Conservation (phyloP, 768 basidiomycete genomes). For the Naganishia friedmannii region DNA sequence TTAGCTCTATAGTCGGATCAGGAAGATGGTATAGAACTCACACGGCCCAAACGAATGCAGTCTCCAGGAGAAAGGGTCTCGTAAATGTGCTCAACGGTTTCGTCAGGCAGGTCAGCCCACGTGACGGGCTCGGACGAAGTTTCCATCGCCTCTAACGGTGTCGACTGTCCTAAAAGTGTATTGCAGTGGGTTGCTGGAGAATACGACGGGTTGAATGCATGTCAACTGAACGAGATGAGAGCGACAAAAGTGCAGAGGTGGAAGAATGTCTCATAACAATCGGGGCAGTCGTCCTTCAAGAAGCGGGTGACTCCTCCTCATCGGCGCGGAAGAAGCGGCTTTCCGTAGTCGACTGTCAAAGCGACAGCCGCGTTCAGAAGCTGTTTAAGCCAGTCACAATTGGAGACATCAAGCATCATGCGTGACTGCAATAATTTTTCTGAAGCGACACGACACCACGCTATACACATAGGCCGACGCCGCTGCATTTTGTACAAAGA, state of each 20-base stretch:
- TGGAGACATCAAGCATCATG: too few relatives aligned
- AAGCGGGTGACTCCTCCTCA: not conserved
- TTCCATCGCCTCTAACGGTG: not conserved
- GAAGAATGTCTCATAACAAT: not conserved
- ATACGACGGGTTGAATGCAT: not conserved
- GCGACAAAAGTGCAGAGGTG: not conserved
- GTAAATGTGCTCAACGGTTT: slow-evolving; percentile 10
- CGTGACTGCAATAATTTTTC: not conserved
- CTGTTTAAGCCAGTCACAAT: too few relatives aligned
- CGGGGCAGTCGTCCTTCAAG: not conserved
- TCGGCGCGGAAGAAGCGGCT: not conserved
- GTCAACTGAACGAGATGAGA: not conserved
- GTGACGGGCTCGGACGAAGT: not conserved
- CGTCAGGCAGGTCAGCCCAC: slow-evolving; percentile 17
- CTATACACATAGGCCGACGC: not conserved
- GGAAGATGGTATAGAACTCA: not conserved
- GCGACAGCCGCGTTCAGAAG: too few relatives aligned
- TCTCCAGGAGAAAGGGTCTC: slow-evolving; percentile 7
- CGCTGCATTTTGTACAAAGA: not conserved
- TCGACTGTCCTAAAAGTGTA: not conserved
- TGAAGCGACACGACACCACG: not conserved
- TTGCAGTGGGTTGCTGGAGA: not conserved
- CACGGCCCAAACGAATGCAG: slow-evolving; percentile 7
- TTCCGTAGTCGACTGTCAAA: not conserved
- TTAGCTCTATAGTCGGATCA: not conserved